These are phyloP conservation scores for Prunus armeniaca DNA, from an alignment of 306 rosid genomes.

Conservation along the genomic window DNA sequence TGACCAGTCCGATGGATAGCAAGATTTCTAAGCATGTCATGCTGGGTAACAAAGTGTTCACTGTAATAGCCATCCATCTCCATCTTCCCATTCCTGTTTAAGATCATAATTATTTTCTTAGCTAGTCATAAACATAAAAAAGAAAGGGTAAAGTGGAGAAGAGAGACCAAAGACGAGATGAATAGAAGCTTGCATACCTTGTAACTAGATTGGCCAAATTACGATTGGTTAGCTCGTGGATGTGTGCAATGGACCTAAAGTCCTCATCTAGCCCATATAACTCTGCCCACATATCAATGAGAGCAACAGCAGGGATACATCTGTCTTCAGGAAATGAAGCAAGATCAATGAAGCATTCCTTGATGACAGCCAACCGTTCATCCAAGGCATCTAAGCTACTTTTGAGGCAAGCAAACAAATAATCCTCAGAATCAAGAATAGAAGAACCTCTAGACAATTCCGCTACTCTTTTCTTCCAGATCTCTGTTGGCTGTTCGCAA, in stretches of 20 bases:
- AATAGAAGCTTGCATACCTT: not conserved
- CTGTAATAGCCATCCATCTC: conserved; percentile 31
- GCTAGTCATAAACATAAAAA: conserved; percentile 4
- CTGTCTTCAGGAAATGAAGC: conserved; percentile 61
- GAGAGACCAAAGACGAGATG: not conserved
- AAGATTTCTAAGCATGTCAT: conserved; percentile 55
- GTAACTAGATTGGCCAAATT: conserved; percentile 33
- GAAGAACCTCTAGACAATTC: conserved; percentile 25
- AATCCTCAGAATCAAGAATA: conserved; percentile 15
- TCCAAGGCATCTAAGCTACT: conserved; percentile 35
- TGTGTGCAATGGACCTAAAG: conserved; percentile 27
- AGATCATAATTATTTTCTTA: conserved; percentile 8
- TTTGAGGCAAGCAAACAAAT: conserved; percentile 36
- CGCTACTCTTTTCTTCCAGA: conserved; percentile 29
- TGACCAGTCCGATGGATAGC: conserved; percentile 32
- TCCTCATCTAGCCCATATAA: conserved; percentile 36
- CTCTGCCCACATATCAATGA: conserved; percentile 63
- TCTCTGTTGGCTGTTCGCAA: not conserved
- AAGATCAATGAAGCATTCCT: conserved; percentile 58
- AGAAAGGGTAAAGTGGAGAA: not conserved
- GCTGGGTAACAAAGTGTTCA: conserved; percentile 36
- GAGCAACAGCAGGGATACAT: conserved; percentile 48
- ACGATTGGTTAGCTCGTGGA: conserved; percentile 25
- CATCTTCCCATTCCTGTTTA: conserved; percentile 33
- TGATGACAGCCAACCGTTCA: conserved; percentile 10